Percentiles rank a stretch among this genome's conserved stretches.
Evolutionary conservation across 2,329 filamentous ascomycete genomes (phyloP).

Genomic region (Xylariomycetidae sp.): DNA sequence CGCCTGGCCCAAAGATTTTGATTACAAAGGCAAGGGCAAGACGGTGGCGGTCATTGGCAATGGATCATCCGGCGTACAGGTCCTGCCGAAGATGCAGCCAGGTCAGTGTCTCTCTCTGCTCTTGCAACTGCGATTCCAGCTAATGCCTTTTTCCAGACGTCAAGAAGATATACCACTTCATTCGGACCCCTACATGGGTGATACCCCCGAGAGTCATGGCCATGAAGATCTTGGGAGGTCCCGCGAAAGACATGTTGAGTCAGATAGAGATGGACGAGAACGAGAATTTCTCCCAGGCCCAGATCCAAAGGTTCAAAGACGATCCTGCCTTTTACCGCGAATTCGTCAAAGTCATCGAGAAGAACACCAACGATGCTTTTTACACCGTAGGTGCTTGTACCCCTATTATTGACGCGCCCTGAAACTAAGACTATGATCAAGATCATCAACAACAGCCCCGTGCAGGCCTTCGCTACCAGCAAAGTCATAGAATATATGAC

Average conservation of each 20-base stretch:
- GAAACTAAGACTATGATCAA: too few species aligned
- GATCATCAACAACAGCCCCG: constrained; percentile 33
- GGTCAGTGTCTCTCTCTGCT: constrained; percentile 21
- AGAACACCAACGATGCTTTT: constrained; percentile 37
- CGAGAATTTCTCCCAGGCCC: constrained; percentile 36
- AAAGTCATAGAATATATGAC: constrained; percentile 43
- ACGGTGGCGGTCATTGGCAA: constrained; percentile 51
- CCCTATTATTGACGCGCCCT: too few species aligned
- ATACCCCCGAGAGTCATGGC: constrained; percentile 30
- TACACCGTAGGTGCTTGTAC: constrained; percentile 28
- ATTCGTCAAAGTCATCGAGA: constrained; percentile 42
- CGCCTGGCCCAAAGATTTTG: constrained; percentile 44
- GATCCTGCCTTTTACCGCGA: constrained; percentile 39
- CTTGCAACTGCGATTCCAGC: background rate
- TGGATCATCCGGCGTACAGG: constrained; percentile 48
- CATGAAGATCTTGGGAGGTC: constrained; percentile 32
- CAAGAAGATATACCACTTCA: constrained; percentile 34
- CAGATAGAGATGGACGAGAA: constrained; percentile 35
- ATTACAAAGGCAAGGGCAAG: constrained; percentile 46
- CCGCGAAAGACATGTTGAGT: constrained; percentile 30
- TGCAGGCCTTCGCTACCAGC: constrained; percentile 34
- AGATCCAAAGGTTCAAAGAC: constrained; percentile 41
- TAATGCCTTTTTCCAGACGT: constrained; percentile 21
- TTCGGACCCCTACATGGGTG: constrained; percentile 39
- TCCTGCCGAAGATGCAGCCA: constrained; percentile 44